Evolutionary conservation across 768 basidiomycete species (phyloP), one percentile per base, ranked within the genome.

Genomic region (Crucibulum laeve): DNA sequence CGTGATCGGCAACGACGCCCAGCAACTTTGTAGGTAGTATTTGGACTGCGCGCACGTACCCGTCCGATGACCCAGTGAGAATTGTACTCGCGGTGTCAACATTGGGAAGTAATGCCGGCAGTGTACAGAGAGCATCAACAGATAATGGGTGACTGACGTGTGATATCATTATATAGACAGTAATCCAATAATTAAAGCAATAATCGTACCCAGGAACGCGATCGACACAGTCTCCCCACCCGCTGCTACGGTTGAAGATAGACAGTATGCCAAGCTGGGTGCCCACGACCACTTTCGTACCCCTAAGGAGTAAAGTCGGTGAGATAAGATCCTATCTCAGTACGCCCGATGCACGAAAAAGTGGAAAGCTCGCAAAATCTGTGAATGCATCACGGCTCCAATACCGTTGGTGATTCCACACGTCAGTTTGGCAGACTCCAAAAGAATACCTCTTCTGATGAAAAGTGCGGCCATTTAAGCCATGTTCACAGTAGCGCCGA

Each of bases 141-240:
- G 91, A 94, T 50, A 89, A 76, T 4, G 94, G 94, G 61, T 96
- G 94, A 2, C 91, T 93, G 21, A 15, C 26, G 21, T n/a, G 19
- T 35, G 25, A 42, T 15, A 37, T 19, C 8, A 36, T 42, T 8
- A 17, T 28, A 13, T 15, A 42, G 18, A 33, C 22, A 42, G 11
- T 18, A 40, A 22, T 13, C 24, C 8, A 44, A 50, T 36, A n/a
- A 42, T 22, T 17, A 21, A 26, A 19, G 19, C 43, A 45, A 22
- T 26, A 39, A 23, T 63, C 77, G 44, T 55, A 90, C 87, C 91
- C 91, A 33, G 89, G 87, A 24, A 93, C 72, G 39, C 91, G 79
- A 62, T 95, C 91, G 11, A 94, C 90, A 53, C 91, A 94, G 60
- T 96, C 93, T 4, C 80, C 84, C 83, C 90, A 95, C 5, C 92